Evolutionary conservation across 1,284 basidiomycete genomes (phyloP), one percentile per base, ranked within the genome.

Genomic region (Malassezia cuniculi): DNA sequence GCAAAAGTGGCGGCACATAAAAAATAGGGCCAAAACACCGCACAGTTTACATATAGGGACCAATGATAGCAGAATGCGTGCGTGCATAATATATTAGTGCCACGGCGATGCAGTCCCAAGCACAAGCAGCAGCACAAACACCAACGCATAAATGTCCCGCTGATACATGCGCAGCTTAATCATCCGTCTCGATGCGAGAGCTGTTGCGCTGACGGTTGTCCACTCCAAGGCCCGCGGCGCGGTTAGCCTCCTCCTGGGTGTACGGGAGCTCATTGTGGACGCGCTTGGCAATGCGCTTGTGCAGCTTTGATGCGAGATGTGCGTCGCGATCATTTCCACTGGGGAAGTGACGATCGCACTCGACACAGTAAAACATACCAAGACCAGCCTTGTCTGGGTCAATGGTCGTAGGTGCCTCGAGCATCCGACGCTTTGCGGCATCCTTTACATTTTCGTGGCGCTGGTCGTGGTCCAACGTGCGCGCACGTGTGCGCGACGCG

Each of bases 311-410:
- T 6, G 44, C 39, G 20, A 53, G 41, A 42, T 67, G 64, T 16
- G 50, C 53, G 15, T 54, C 51, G 39, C 58, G 56, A 19, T 63
- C 57, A 41, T 55, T 55, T 18, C 50, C 44, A 25, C 45, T 48
- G 27, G 61, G 57, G 18, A 66, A 65, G 45, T 65, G 48, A 10
- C 64, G 55, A 31, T 66, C 64, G 47, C 64, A 66, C 28, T 59
- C 54, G 22, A 65, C 52, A 36, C 64, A 66, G 50, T 66, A 65
- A 44, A 64, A 65, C 17, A 60, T 55, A 25, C 64, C 64, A 32
- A 66, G 53, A 39, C 64, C 64, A n/a, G 62, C 52, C 44, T 58
- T 58, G 36, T 66, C 60, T 11, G 59, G 46, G 32, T 66, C 60
- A 28, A 65, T 49, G 39, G 55, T 50, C 8, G 48, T 47, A 12